Base-by-base conservation (phyloP, 2,329 filamentous ascomycete genomes). In the Neoarthrinium moseri region DNA sequence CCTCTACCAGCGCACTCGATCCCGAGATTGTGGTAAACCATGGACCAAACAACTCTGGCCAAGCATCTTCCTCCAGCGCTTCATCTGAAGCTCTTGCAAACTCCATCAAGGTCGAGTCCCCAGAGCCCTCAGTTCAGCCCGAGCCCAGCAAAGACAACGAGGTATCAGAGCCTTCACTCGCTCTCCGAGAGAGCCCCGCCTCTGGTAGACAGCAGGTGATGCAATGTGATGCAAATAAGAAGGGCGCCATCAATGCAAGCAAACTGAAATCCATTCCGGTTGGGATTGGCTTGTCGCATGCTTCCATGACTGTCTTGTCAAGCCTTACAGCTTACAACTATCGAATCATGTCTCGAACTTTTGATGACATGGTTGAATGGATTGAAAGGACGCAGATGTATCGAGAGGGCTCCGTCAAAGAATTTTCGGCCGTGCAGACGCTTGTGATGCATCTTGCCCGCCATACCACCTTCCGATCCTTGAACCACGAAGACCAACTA, bases 291-390 rank as follows among this genome's bases (percentile, higher is more conserved):
- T 27, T 44, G 32, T 22, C 21, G 7, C 7, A 7, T 23, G 6
- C n/a, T 10, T 35, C 24, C 20, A 6, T 35, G 20, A 17, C 15
- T n/a, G 13, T 36, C 8, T 21, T 44, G 6, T 23, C 30, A 5
- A 7, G 17, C 8, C 30, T 44, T 15, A 27, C 10, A 18, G 13
- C 17, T 10, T n/a, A 6, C 7, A 18, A 44, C 20, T 44, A 44
- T 17, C 22, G 23, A 13, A 32, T 35, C 13, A 21, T 44, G 7
- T 44, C 30, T 4, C 13, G 12, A 17, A 23, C 20, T 32, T 44
- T 35, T 17, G 41, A 44, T 32, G 41, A 44, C 21, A 24, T 15
- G 13, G 17, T 44, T 13, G 35, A 21, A n/a, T 35, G 30, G 30
- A 6, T 44, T 15, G 20, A 36, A 12, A 20, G 22, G 17, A 36